A percentile compares a stretch with the other conserved stretches of the same genome.
These are phyloP conservation scores for Podospora appendiculata DNA, from an alignment of 495 filamentous ascomycete genomes.

Conservation along the genomic window DNA sequence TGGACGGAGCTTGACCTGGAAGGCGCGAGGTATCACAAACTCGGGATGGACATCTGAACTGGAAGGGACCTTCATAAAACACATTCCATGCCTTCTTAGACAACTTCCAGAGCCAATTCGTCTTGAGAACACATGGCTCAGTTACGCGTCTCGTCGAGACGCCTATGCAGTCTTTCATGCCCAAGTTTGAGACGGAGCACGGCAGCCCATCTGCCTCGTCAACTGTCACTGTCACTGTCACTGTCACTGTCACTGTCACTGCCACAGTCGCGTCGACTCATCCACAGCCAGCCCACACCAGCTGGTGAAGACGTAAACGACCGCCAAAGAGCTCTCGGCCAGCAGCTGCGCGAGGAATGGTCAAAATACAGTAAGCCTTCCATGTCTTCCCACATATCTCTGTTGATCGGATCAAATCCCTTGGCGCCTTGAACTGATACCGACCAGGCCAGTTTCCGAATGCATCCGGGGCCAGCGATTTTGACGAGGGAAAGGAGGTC, in stretches of 20 bases:
- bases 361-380: constrained; percentile 17
- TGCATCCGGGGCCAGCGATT: constrained; percentile 32
- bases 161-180: constrained; percentile 8
- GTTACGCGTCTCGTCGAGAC: constrained; percentile 14
- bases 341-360: constrained; percentile 21
- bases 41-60: background rate
- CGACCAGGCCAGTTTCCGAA: constrained; percentile 44
- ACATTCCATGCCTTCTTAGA: background rate
- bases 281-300: background rate
- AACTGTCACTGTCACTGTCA: background rate
- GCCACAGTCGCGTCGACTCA: background rate
- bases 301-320: background rate
- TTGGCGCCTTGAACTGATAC: background rate
- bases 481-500: constrained; percentile 40
- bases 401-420: background rate
- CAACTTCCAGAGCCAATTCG: background rate
- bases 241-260: background rate
- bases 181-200: background rate
- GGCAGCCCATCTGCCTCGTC: background rate
- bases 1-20: too few relatives aligned
- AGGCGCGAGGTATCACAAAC: too few relatives aligned
- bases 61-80: background rate
- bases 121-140: constrained; percentile 13
- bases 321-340: background rate
- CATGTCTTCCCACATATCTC: background rate